Conservation (phyloP, 495 filamentous ascomycete genomes). For the Aspergillus sclerotiicarbonarius region DNA sequence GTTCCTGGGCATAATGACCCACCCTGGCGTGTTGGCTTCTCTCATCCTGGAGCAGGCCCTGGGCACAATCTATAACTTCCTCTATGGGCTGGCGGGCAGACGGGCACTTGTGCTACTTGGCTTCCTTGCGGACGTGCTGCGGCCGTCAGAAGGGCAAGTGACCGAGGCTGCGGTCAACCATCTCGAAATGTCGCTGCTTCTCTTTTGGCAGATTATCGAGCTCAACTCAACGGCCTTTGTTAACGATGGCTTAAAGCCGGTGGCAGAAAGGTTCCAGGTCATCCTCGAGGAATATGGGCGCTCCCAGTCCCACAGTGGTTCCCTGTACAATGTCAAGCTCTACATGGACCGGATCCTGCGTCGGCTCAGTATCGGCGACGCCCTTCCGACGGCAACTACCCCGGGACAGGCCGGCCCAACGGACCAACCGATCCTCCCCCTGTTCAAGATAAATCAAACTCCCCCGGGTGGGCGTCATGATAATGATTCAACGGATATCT, state of each 20-base stretch:
- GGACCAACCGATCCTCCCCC: slow-evolving; percentile 34
- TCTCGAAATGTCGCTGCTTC: slow-evolving; percentile 20
- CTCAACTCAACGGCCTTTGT: slow-evolving; percentile 32
- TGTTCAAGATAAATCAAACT: slow-evolving; percentile 35
- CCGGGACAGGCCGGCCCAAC: slow-evolving; percentile 12
- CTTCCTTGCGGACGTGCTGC: slow-evolving; percentile 26
- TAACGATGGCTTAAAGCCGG: slow-evolving; percentile 20
- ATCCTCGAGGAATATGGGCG: slow-evolving; percentile 9
- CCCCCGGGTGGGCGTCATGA: slow-evolving; percentile 57
- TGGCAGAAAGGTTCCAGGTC: slow-evolving; percentile 16
- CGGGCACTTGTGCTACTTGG: slow-evolving; percentile 44
- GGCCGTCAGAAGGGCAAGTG: slow-evolving; percentile 3
- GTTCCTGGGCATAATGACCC: slow-evolving; percentile 52
- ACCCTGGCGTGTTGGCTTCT: slow-evolving; percentile 51
- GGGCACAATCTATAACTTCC: slow-evolving; percentile 55
- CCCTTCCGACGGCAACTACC: slow-evolving; percentile 24
- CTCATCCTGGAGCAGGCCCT: slow-evolving; percentile 53
- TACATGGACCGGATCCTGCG: slow-evolving; percentile 23
- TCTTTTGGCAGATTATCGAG: slow-evolving; percentile 29
- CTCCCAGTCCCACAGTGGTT: slow-evolving; percentile 2
- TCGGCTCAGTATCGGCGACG: slow-evolving; percentile 39
- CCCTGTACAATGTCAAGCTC: slow-evolving; percentile 12
- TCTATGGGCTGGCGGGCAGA: slow-evolving; percentile 51
- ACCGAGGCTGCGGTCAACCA: slow-evolving; percentile 5
- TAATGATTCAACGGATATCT: slow-evolving; percentile 62